Base-by-base conservation (phyloP, 129 eudicot genomes). In the Flaveria ramosissima region DNA sequence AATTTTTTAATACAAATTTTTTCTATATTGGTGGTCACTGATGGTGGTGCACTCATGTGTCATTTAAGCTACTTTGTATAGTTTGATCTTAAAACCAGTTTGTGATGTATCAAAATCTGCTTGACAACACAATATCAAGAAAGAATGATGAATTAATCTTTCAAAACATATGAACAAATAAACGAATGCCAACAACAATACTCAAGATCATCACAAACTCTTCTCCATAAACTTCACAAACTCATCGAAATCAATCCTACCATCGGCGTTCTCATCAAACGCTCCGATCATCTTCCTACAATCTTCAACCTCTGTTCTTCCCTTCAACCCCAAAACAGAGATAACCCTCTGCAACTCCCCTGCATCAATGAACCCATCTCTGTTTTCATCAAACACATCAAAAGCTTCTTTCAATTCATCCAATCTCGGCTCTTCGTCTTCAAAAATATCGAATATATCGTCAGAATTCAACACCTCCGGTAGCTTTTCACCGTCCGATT, bases 331-430 rank as follows among this genome's bases (percentile, higher is more conserved):
- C 74, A 94, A 65, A 74, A 74, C 81, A 65, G 32, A 26, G 8
- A 94, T 79, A 68, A 94, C 88, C 59, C 80, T 89, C 52, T 87
- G 91, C 83, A 94, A 82, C 60, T 94, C 98, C 52, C 41, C 20
- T 21, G 82, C 91, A 81, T 94, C 97, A 56, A 94, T 85, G 80
- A 85, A 91, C 39, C 98, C 98, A 75, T 94, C 98, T 85, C 57
- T 77, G 77, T 87, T 87, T 32, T 82, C 74, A 75, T 94, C 98
- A 86, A 89, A 94, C 39, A 89, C 96, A 78, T 89, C 93, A 76
- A 94, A 94, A 39, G 98, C 97, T 63, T 57, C 88, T 53, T 79
- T 85, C 43, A 87, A 85, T 75, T 94, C 98, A 24, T 89, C 88
- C 83, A 84, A 80, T 23, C 77, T 82, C 21, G 93, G 89, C 46